Conservation (phyloP, 345 rosid genomes). For the Lepidium africanum region DNA sequence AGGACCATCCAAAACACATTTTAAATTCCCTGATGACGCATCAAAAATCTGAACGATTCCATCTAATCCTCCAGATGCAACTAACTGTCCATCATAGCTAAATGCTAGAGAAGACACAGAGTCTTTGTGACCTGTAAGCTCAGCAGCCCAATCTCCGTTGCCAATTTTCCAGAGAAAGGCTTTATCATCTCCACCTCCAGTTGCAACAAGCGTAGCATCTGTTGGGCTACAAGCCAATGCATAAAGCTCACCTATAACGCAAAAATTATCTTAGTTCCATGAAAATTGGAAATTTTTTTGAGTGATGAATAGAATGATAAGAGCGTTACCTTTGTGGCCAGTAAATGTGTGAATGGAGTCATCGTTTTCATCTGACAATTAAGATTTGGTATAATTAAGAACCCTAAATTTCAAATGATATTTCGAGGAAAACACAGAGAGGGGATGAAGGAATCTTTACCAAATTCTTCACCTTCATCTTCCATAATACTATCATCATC, state of each 20-base stretch:
- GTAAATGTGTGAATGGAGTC: conserved; percentile 88
- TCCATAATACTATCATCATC: conserved; percentile 36
- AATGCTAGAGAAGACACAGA: conserved; percentile 68
- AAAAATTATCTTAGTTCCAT: not conserved
- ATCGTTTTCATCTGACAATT: conserved; percentile 51
- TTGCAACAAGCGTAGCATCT: conserved; percentile 74
- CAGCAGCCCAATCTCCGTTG: conserved; percentile 78
- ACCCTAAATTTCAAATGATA: not conserved
- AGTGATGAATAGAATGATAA: not conserved
- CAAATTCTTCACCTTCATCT: conserved; percentile 37
- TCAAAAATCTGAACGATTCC: conserved; percentile 77
- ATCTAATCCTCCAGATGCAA: conserved; percentile 80
- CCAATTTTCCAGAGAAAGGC: conserved; percentile 87
- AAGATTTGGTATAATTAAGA: not conserved
- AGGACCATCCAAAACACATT: conserved; percentile 60
- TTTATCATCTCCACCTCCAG: conserved; percentile 86
- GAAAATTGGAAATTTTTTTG: not conserved
- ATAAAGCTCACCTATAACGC: conserved; percentile 59
- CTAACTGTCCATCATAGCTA: conserved; percentile 67
- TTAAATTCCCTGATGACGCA: conserved; percentile 48
- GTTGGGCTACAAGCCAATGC: conserved; percentile 70
- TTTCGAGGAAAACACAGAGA: not conserved
- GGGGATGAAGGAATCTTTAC: conserved; percentile 3
- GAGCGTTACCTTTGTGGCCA: conserved; percentile 59
- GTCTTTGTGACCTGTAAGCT: conserved; percentile 78